Evolutionary conservation across 2,329 filamentous ascomycete genomes (phyloP), one percentile per base, ranked within the genome.

Genomic region (Fusarium citri): DNA sequence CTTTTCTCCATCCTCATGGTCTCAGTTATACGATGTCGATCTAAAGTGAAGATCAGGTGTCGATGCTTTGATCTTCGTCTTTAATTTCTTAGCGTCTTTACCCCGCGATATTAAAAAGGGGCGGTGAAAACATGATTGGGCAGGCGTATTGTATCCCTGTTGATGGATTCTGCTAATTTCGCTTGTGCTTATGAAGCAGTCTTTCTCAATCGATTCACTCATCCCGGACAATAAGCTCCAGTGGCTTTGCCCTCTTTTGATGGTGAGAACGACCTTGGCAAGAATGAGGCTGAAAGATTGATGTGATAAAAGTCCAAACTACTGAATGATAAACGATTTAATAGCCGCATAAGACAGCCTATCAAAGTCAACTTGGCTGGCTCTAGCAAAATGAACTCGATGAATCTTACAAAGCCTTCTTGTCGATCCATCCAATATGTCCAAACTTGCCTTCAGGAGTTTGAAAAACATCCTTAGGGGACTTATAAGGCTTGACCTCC

Each of bases 401-500:
- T 8, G 22, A 11, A 20, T 15, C 49, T 26, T 54, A 68, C 46
- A 69, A 25, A 5, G 51, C 66, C 8, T 56, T 63, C 18, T 51
- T 48, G 20, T 72, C 69, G 43, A 72, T 70, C 69, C 69, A 72
- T 11, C 40, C 16, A 14, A 62, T 47, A 23, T 63, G 34, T 0
- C 61, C 65, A 55, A 67, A 64, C 40, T 56, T 59, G 1, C 69
- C 69, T 4, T 68, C 63, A 3, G 66, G 57, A 9, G 66, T 72
- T 25, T 66, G 64, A 20, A 73, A 73, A 3, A 73, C 68, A 45
- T 70, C 63, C 12, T 23, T 22, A 8, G 70, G 68, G 5, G 51
- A 49, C 16, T 41, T 41, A 8, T 78, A 80, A 15, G 74, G 72
- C 66, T 57, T 71, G 4, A 71, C 78, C 42, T 69, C 72, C n/a